Evolutionary conservation across 2,329 filamentous ascomycete species (phyloP), one percentile per base, ranked within the genome.

Genomic region (Ploettnerulaceae sp.): DNA sequence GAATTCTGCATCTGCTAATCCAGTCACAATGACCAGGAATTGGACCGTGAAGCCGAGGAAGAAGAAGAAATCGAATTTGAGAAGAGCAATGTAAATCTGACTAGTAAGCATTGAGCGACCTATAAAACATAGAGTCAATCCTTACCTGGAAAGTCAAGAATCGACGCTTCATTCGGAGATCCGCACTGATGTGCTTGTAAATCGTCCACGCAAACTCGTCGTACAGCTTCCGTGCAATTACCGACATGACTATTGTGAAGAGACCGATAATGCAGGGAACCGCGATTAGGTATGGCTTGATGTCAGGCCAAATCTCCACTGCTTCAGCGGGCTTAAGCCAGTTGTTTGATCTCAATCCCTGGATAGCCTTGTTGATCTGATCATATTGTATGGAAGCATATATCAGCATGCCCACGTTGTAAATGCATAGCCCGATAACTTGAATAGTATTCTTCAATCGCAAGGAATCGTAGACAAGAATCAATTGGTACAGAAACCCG

Each of bases 41-140:
- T 98, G 93, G 36, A 98, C 88, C 5, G 93, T 97, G 67, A 98
- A 98, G 45, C 91, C 93, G 40, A 98, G 81, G 76, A 98, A 98
- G 75, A 98, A 97, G 81, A 98, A 98, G 70, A 98, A 97, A 70
- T 98, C 93, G 67, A 98, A 98, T 69, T 98, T 98, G 56, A 98
- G 77, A 8, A 98, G 78, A 28, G 93, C 89, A 62, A 98, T 96
- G 69, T 96, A 98, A 66, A 98, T 90, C 90, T 95, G n/a, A 7
- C 8, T 6, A 5, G 42, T 15, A 25, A 7, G 8, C n/a, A 21
- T 24, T 61, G 43, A 58, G 49, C n/a, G 38, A 37, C 17, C 4
- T 4, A 18, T 4, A 18, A 26, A 29, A 7, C 8, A 18, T 7
- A 17, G n/a, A 8, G 7, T 12, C 12, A 20, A n/a, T 7, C 9